Conservation (phyloP, 208 protist species). For the Trypanosoma mega region DNA sequence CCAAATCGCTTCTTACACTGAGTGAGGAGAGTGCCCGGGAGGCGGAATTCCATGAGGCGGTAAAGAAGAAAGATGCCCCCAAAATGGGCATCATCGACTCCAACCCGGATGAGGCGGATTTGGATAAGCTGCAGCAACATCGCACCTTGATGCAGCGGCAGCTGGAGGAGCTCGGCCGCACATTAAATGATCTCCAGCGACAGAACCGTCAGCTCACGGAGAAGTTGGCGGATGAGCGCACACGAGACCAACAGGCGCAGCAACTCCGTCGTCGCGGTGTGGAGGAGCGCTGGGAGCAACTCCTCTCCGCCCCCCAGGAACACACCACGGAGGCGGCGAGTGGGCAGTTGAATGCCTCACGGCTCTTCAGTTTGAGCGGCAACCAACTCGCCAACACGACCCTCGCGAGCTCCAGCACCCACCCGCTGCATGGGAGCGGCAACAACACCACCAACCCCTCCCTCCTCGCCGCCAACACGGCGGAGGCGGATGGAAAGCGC, state of each 20-base stretch:
- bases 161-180: slow-evolving; percentile 53
- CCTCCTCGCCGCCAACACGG: too few species aligned
- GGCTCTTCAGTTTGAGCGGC: too few species aligned
- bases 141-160: slow-evolving; percentile 65
- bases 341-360: background rate
- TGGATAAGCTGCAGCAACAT: slow-evolving; percentile 57
- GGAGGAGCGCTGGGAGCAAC: slow-evolving; percentile 32
- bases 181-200: slow-evolving; percentile 58
- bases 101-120: slow-evolving; percentile 63
- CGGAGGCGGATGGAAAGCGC: too few species aligned
- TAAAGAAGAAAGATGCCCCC: slow-evolving; percentile 27
- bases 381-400: too few species aligned
- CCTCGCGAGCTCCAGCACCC: too few species aligned
- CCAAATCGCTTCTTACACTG: slow-evolving; percentile 68
- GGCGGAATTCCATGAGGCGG: slow-evolving; percentile 25
- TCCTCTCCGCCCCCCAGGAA: slow-evolving; percentile 26
- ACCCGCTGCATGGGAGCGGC: too few species aligned
- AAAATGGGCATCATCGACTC: slow-evolving; percentile 63
- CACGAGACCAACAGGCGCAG: slow-evolving; percentile 65
- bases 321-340: slow-evolving; percentile 4
- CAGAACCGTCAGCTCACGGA: slow-evolving; percentile 82
- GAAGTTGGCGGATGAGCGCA: slow-evolving; percentile 74
- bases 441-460: too few species aligned
- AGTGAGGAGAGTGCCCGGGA: slow-evolving; percentile 58
- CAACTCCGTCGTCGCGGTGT: slow-evolving; percentile 51